These are phyloP conservation scores for Tulasnella sp. DNA, from an alignment of 768 basidiomycete genomes.

Conservation along the genomic window DNA sequence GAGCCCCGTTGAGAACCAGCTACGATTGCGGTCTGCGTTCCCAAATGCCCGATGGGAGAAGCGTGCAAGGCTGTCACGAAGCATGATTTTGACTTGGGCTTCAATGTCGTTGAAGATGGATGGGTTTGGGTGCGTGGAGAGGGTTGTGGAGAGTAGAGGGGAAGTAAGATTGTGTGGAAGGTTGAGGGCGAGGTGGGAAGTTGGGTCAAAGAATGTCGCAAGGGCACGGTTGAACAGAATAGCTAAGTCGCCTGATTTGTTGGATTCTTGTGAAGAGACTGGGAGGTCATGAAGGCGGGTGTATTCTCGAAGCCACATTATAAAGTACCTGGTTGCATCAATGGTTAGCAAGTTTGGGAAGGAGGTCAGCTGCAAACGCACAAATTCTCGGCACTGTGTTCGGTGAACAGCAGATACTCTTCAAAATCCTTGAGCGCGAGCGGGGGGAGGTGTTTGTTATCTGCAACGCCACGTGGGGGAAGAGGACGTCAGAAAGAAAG, in stretches of 20 bases:
- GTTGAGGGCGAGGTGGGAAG: conserved; percentile 6
- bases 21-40: conserved; percentile 18
- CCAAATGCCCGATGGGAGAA: background rate
- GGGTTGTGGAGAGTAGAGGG: background rate
- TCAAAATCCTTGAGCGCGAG: conserved; percentile 15
- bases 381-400: conserved; percentile 11
- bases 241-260: background rate
- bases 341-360: background rate
- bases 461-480: background rate
- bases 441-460: conserved; percentile 10
- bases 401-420: conserved; percentile 12
- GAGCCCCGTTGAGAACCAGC: conserved; percentile 15
- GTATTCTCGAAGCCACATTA: conserved; percentile 8
- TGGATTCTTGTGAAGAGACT: background rate
- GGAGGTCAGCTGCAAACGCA: background rate
- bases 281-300: background rate
- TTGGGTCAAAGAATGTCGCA: background rate
- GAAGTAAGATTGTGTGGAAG: background rate
- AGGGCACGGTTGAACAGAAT: background rate
- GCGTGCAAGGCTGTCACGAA: background rate
- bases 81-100: background rate
- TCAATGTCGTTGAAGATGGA: background rate
- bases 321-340: background rate
- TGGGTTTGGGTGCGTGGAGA: background rate
- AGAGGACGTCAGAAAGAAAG: background rate